These are phyloP conservation scores for Camelina neglecta DNA, from an alignment of 345 rosid genomes.

Conservation along the genomic window DNA sequence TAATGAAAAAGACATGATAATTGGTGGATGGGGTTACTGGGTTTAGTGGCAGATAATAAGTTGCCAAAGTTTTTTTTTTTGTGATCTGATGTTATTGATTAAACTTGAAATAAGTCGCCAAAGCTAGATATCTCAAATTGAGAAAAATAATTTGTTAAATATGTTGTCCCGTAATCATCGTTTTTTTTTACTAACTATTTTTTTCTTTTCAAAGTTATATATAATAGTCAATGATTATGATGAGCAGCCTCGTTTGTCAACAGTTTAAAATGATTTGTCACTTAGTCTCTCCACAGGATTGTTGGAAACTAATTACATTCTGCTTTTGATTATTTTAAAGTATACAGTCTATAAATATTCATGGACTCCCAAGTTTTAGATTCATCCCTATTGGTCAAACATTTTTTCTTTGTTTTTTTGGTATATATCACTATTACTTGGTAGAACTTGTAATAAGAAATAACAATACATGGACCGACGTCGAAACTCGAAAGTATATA, in stretches of 20 bases:
- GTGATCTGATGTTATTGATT: no score
- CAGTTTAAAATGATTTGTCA: not conserved
- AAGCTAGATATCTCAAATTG: constrained; percentile 10
- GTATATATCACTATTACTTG: no score
- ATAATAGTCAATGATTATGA: not conserved
- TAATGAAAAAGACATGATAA: constrained; percentile 37
- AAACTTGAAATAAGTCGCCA: constrained; percentile 31
- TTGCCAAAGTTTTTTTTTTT: no score
- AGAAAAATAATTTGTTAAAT: constrained; percentile 5
- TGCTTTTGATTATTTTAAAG: not conserved
- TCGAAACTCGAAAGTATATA: not conserved
- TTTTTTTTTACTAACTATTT: not conserved
- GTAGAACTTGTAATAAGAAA: not conserved
- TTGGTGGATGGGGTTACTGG: constrained; percentile 44
- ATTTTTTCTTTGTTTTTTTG: no score
- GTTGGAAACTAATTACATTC: not conserved
- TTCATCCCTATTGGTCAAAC: no score
- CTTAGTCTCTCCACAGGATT: not conserved
- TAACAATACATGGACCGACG: constrained; percentile 17
- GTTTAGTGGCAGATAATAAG: constrained; percentile 31
- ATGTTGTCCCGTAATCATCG: constrained; percentile 24
- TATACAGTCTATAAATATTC: not conserved
- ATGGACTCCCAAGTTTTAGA: no score
- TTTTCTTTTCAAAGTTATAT: constrained; percentile 12
- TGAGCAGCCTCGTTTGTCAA: constrained; percentile 7